These are phyloP conservation scores for Kodamaea neixiangensis DNA, from an alignment of 805 yeast genomes.

Conservation along the genomic window DNA sequence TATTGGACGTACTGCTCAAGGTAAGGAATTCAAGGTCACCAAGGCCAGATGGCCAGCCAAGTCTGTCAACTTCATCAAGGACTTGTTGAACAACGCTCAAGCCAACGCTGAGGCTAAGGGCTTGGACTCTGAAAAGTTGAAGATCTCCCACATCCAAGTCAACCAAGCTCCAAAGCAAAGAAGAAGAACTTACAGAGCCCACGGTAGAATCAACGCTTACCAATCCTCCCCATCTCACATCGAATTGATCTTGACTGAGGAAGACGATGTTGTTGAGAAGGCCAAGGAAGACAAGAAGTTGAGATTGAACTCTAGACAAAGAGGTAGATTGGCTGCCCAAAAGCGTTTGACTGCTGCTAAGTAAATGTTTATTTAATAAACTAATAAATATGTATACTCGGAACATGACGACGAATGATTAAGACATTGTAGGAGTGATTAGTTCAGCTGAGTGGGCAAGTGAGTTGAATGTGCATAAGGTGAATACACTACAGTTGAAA, in stretches of 20 bases:
- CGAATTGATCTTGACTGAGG: slow-evolving; percentile 95
- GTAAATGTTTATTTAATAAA: slow-evolving; percentile 11
- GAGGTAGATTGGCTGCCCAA: slow-evolving; percentile 86
- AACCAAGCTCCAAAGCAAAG: slow-evolving; percentile 99
- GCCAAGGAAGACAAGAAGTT: slow-evolving; percentile 68
- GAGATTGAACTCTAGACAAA: slow-evolving; percentile 87
- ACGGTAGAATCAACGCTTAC: slow-evolving; percentile 99
- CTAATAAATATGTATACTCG: slow-evolving; percentile 10
- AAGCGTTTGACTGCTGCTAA: slow-evolving; percentile 75
- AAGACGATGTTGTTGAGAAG: slow-evolving; percentile 90
- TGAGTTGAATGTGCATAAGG: no score
- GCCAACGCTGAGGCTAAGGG: slow-evolving; percentile 99
- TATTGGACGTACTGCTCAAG: slow-evolving; percentile 99
- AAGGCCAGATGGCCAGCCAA: slow-evolving; percentile 99
- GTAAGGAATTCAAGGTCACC: slow-evolving; percentile 99
- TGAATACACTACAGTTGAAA: no score
- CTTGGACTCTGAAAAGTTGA: slow-evolving; percentile 90
- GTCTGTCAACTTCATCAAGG: slow-evolving; percentile 94
- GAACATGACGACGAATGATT: not conserved
- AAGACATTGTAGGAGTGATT: no score
- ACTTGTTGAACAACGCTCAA: slow-evolving; percentile 95
- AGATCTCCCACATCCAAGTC: slow-evolving; percentile 98
- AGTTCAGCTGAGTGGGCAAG: no score
- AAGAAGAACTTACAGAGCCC: slow-evolving; percentile 99
- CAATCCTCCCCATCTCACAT: slow-evolving; percentile 99